Base-by-base conservation (phyloP, 179 eudicot genomes). In the Silene vulgaris region DNA sequence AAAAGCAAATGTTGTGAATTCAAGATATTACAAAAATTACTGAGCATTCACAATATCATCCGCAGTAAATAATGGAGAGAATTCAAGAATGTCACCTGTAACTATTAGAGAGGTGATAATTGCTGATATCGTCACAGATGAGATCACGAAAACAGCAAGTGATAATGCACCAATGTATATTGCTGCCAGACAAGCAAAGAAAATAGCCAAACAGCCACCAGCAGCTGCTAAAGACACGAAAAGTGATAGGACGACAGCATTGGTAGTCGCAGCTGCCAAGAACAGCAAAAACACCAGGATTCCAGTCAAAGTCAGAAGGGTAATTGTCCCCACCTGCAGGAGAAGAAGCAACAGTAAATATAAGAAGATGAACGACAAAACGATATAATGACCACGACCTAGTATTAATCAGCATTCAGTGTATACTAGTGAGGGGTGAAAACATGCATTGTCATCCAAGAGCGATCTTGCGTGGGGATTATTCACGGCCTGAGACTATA, bases 181-280 rank as follows among this genome's bases (percentile, higher is more conserved):
- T 69, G 85, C 90, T 5, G 92, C 87, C 30, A 89, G 69, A 79
- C 83, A 93, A 63, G 92, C 83, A 80, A 93, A 93, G 92, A 93
- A 93, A 78, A 93, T 71, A 75, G 96, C 97, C 90, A 93, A 83
- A 85, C 88, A 87, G 72, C 97, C 97, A 68, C 98, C 96, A 59
- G 87, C 94, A 35, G 96, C 94, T 9, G 90, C 98, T 80, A 93
- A 74, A 59, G 96, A 90, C 82, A 90, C 23, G 32, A 93, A 86
- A 73, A 92, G 89, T 28, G 97, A 93, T 65, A 94, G 77, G 63
- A 94, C 77, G 45, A 94, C 78, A 56, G 96, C 94, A 84, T 89
- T 94, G 75, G 86, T 50, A 59, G 91, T 92, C 76, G 98, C 97
- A 8, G 90, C 93, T 61, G 86, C 75, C 82, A 94, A 87, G 87